Base-by-base conservation (phyloP, 2,329 filamentous ascomycete genomes). In the Aspergillus sp. region DNA sequence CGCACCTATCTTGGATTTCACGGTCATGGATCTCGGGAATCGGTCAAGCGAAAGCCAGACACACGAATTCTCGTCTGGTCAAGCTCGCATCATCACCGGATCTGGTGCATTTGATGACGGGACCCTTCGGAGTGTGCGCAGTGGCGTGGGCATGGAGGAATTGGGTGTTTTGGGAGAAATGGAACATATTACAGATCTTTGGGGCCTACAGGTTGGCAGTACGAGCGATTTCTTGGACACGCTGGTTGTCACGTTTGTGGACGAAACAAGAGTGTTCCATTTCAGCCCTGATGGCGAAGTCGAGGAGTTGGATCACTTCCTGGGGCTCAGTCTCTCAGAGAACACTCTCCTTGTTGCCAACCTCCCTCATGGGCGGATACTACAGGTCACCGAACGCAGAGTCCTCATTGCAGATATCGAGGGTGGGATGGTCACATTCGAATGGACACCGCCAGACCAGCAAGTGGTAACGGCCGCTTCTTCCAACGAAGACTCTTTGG, bases 11-110 rank as follows among this genome's bases (percentile, higher is more conserved):
- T 64, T 96, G 24, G 91, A 98, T 54, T 95, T 98, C 47, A 80
- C 83, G 1, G 77, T 98, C 11, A 94, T 96, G 86, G 91, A 96
- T 51, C 82, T 96, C 71, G 89, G 88, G 1, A 88, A 86, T 46
- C 72, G 85, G 35, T 80, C 84, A 38, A 80, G 80, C 14, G 82
- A 91, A 42, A 76, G 71, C 6, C 79, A 85, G 12, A 82, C 80
- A 3, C 93, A 91, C 49, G 84, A 91, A 41, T 98, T 94, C 51
- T 93, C 88, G 0, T 94, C 89, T 1, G 91, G 91, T 0, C 89
- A 98, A 60, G 88, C 91, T 28, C 76, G 88, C 24, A 83, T 98
- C 39, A 86, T 98, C 8, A 88, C 89, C 2, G 89, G 86, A 1
- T 95, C 88, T 34, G 91, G 91, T 16, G 86, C 84, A 0, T 91